phyloP scores from a whole-genome alignment of 2,329 filamentous ascomycete genomes.

The Fusarium globosum region DNA sequence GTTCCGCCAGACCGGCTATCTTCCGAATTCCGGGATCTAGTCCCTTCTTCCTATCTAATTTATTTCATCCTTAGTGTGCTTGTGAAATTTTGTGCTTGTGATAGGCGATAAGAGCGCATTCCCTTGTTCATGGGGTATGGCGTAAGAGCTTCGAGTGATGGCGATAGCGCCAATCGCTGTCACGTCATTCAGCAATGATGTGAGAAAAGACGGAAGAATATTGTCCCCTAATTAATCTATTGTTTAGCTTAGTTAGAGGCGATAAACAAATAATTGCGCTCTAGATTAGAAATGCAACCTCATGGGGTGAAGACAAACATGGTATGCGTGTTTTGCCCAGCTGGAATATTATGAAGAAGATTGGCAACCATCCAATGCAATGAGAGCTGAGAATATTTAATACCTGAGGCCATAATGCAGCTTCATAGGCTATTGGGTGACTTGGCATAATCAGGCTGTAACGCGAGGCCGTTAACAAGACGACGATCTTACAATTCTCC shows the following conservation, averaged over 20 bases:
- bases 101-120: not conserved
- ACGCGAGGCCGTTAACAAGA: not conserved
- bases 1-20: not conserved
- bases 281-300: no score
- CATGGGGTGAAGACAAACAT: no score
- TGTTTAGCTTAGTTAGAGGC: no score
- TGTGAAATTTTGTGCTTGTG: not conserved
- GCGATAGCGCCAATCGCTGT: not conserved
- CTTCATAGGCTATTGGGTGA: not conserved
- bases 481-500: not conserved
- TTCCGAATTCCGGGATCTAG: not conserved
- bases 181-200: not conserved
- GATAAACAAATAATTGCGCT: no score
- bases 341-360: no score
- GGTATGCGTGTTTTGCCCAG: no score
- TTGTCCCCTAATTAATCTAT: no score
- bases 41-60: not conserved
- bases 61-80: not conserved
- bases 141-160: not conserved
- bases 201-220: not conserved
- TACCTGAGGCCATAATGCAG: not conserved
- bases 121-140: slow-evolving; percentile 7
- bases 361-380: no score
- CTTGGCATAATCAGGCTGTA: not conserved
- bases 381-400: no score